A percentile compares a stretch with the other conserved stretches of the same genome.
Conservation (phyloP, 2,329 filamentous ascomycete species). For the Ceratocystiopsis sp. region DNA sequence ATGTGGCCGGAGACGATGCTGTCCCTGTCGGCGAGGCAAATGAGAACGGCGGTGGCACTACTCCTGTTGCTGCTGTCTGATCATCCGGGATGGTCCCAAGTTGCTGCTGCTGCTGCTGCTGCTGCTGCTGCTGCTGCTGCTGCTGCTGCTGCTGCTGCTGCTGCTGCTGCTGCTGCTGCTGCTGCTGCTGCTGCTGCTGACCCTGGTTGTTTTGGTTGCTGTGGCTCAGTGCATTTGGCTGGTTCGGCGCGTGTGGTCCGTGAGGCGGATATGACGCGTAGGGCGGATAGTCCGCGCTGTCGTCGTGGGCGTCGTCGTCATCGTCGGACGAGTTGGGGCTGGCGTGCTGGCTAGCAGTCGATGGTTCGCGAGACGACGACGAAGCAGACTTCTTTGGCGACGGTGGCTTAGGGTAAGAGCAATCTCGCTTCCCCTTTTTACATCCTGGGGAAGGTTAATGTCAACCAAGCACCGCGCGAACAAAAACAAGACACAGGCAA, state of each 20-base stretch:
- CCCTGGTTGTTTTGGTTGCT: no score
- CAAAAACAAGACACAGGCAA: background rate
- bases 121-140: no score
- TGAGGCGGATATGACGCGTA: no score
- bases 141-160: slow-evolving; percentile 19
- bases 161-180: slow-evolving; percentile 10
- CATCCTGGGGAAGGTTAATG: slow-evolving; percentile 40
- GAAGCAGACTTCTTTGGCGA: slow-evolving; percentile 23
- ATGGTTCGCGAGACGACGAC: slow-evolving; percentile 21
- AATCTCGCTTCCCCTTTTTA: slow-evolving; percentile 80
- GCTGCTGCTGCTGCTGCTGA: no score
- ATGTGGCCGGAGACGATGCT: slow-evolving; percentile 34
- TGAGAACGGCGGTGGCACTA: slow-evolving; percentile 33
- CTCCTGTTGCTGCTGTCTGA: slow-evolving; percentile 12
- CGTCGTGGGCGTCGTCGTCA: slow-evolving; percentile 31
- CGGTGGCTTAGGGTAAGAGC: slow-evolving; percentile 65
- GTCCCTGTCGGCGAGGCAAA: slow-evolving; percentile 21
- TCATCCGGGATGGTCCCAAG: no score
- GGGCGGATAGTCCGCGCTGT: slow-evolving; percentile 9
- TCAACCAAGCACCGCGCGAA: background rate
- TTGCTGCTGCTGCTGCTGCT: no score
- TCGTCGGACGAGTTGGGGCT: slow-evolving; percentile 39
- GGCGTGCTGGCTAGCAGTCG: slow-evolving; percentile 20
- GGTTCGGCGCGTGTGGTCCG: no score
- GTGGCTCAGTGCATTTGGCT: no score